These are phyloP conservation scores for Hericium coralloides DNA, from an alignment of 768 basidiomycete genomes.

Conservation along the genomic window DNA sequence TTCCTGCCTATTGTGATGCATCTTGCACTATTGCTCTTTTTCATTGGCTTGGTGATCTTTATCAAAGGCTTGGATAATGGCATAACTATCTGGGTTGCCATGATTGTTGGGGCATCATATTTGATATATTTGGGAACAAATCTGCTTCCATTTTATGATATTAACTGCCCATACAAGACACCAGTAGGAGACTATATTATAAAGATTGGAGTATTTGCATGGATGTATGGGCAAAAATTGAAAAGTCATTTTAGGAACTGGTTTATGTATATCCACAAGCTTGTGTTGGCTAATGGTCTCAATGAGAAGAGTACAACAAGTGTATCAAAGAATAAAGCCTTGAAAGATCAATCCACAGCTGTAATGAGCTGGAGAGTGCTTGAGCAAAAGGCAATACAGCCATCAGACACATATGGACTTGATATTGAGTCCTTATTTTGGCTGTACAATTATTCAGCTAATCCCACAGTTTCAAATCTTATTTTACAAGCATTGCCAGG, in stretches of 20 bases:
- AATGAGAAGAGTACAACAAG: too few species aligned
- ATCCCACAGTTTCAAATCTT: neutral
- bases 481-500: too few species aligned
- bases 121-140: neutral
- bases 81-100: too few species aligned
- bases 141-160: too few species aligned
- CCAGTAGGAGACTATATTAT: too few species aligned
- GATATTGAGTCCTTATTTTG: neutral
- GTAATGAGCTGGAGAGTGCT: neutral
- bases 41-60: neutral
- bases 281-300: too few species aligned
- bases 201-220: too few species aligned
- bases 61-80: neutral
- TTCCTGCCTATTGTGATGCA: neutral
- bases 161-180: too few species aligned
- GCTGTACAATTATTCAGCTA: neutral
- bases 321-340: neutral
- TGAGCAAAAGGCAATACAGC: neutral
- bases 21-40: neutral
- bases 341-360: neutral
- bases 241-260: too few species aligned
- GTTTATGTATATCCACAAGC: too few species aligned
- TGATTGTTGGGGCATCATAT: neutral
- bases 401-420: neutral
- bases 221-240: too few species aligned